A percentile compares a stretch with the other conserved stretches of the same genome.
phyloP scores from a whole-genome alignment of 495 filamentous ascomycete genomes.

The Clohesyomyces aquaticus region DNA sequence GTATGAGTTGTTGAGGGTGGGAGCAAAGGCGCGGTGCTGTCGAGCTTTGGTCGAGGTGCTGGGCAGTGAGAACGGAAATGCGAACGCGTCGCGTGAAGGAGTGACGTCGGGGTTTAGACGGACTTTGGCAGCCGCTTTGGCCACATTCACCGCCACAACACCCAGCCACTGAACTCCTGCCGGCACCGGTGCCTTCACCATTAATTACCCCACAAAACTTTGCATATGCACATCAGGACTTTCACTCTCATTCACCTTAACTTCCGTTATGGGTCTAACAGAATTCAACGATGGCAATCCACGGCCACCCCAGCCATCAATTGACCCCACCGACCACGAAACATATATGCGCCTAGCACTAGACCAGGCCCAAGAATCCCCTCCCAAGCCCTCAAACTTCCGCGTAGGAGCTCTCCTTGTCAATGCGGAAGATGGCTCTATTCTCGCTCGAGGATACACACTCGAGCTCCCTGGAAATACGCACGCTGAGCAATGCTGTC shows the following conservation, averaged over 20 bases:
- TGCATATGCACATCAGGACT: background rate
- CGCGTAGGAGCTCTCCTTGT: constrained; percentile 87
- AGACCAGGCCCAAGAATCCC: constrained; percentile 71
- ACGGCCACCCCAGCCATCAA: background rate
- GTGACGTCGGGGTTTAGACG: constrained; percentile 25
- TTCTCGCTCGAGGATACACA: constrained; percentile 87
- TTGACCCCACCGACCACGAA: constrained; percentile 53
- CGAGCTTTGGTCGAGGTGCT: too few species aligned
- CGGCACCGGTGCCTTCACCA: too few species aligned
- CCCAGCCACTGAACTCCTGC: background rate
- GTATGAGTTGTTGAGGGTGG: background rate
- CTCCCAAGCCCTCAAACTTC: constrained; percentile 87
- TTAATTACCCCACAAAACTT: too few species aligned
- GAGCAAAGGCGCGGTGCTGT: constrained; percentile 24
- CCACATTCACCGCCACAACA: constrained; percentile 25
- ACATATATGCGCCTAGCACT: constrained; percentile 75
- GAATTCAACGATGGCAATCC: background rate
- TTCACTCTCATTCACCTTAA: background rate
- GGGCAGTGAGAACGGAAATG: background rate
- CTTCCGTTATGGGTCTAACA: constrained; percentile 14
- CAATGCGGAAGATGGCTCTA: constrained; percentile 53
- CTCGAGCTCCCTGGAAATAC: constrained; percentile 91
- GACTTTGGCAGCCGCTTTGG: constrained; percentile 13
- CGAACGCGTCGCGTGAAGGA: constrained; percentile 28
- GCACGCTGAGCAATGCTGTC: constrained; percentile 91